Evolutionary conservation across 75 land plant species (phyloP), one percentile per base, ranked within the genome.

Genomic region (Isoetes taiwanensis): DNA sequence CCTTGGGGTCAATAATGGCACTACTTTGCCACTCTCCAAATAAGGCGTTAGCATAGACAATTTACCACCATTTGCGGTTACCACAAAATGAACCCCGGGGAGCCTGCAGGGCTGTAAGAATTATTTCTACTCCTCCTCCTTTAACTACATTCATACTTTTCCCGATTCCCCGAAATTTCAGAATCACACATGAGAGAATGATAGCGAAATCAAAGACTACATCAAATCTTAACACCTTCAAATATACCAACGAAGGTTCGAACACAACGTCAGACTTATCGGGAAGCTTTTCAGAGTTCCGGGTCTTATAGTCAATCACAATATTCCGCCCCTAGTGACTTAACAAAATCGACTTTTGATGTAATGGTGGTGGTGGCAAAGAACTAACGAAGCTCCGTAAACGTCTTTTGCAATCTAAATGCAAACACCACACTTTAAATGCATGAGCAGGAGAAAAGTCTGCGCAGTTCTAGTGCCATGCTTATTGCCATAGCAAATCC

Each of bases 181-280:
- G n/a, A n/a, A n/a, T n/a, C n/a, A n/a, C n/a, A n/a, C n/a, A n/a
- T n/a, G n/a, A n/a, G n/a, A n/a, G n/a, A n/a, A n/a, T n/a, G n/a
- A n/a, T n/a, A n/a, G n/a, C n/a, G n/a, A n/a, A n/a, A n/a, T n/a
- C n/a, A n/a, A n/a, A n/a, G n/a, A n/a, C n/a, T n/a, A n/a, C n/a
- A n/a, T n/a, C n/a, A n/a, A n/a, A n/a, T n/a, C n/a, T n/a, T n/a
- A n/a, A n/a, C n/a, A n/a, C 4, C 38, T 0, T 27, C 42, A 48
- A 17, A 58, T 64, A 54, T 71, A 78, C 81, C 81, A 55, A 75
- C 60, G n/a, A n/a, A 37, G 74, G 55, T 35, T 78, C 81, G 16
- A 66, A 70, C 31, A 78, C 78, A 32, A 78, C 41, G 41, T 78
- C 81, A 41, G 54, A 78, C 41, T 75, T 78, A 26, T 76, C 82